Evolutionary conservation across 495 filamentous ascomycete genomes (phyloP), one percentile per base, ranked within the genome.

Genomic region (Xanthoparmelia taractica): DNA sequence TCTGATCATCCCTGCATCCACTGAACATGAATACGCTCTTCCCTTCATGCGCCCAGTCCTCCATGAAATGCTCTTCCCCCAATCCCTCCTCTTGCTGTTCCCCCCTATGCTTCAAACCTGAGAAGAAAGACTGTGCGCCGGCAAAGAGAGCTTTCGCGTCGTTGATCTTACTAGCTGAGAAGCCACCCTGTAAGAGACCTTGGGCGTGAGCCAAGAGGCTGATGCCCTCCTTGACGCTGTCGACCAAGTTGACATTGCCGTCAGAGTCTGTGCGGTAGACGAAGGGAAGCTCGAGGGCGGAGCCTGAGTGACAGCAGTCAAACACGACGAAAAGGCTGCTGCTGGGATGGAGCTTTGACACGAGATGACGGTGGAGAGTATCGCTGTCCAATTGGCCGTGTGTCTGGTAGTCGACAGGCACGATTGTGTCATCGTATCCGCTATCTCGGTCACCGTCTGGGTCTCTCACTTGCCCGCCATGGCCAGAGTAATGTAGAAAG

Each of bases 261-360:
- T 80, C 73, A 31, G 75, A 76, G 67, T 84, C 79, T 4, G 79
- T 78, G 12, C 76, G 77, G 69, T 80, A 86, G 23, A 85, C 79
- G 64, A 79, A 85, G 7, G 83, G 82, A 1, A 86, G 72, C 61
- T 86, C 83, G 60, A 83, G 73, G 0, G 82, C 82, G 0, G 81
- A 84, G 58, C 83, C 83, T n/a, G 77, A 80, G 67, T 86, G 83
- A 70, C 83, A 86, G 73, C 82, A 86, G 67, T 86, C 83, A 64
- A 86, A 80, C 33, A 86, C 70, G 57, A 85, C 76, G 61, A 82
- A 82, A 29, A 86, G 74, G 7, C 79, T 79, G 57, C 75, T 78
- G 12, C 65, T 73, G 0, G 80, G 75, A 36, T 77, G 75, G 73
- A 86, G 74, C 8, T 76, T 73, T 0, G 78, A 79, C 58, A 86